A percentile compares a stretch with the other conserved stretches of the same genome.
These are phyloP conservation scores for Venustampulla echinocandica DNA, from an alignment of 495 filamentous ascomycete genomes.

Conservation along the genomic window DNA sequence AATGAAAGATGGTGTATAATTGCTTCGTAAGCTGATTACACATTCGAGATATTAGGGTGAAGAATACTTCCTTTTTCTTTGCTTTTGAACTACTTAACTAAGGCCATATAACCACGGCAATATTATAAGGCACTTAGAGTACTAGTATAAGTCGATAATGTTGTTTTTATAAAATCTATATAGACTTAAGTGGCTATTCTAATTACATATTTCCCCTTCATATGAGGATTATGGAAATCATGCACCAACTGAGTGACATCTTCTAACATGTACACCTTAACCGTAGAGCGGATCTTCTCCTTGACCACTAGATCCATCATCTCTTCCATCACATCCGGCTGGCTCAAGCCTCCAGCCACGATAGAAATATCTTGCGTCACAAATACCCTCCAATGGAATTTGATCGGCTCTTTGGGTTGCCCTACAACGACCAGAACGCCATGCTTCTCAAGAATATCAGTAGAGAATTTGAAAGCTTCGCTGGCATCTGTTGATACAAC, in stretches of 20 bases:
- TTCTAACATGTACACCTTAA: slow-evolving; percentile 6
- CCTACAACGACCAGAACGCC: slow-evolving; percentile 11
- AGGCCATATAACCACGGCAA: too few species aligned
- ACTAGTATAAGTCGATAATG: too few species aligned
- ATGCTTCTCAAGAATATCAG: slow-evolving; percentile 3
- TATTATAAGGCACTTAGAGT: too few species aligned
- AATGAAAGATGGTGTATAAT: too few species aligned
- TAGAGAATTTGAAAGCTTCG: slow-evolving; percentile 4
- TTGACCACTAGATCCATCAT: slow-evolving; percentile 13
- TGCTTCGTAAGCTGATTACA: too few species aligned
- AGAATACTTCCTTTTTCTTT: too few species aligned
- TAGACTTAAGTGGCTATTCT: too few species aligned
- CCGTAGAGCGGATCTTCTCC: slow-evolving; percentile 1
- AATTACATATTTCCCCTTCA: slow-evolving; percentile 12
- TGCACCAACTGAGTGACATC: slow-evolving; percentile 6
- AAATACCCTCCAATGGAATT: slow-evolving; percentile 8
- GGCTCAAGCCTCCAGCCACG: slow-evolving; percentile 7
- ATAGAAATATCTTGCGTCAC: slow-evolving; percentile 8
- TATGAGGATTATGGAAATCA: background rate
- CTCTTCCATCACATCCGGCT: slow-evolving; percentile 4
- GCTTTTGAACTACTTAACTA: too few species aligned
- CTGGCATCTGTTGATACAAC: slow-evolving; percentile 14
- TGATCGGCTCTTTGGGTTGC: slow-evolving; percentile 4
- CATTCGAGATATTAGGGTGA: too few species aligned
- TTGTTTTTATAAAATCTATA: too few species aligned